These are phyloP conservation scores for Tuctoria greenei DNA, from an alignment of 176 grass and related monocot species.

Conservation along the genomic window DNA sequence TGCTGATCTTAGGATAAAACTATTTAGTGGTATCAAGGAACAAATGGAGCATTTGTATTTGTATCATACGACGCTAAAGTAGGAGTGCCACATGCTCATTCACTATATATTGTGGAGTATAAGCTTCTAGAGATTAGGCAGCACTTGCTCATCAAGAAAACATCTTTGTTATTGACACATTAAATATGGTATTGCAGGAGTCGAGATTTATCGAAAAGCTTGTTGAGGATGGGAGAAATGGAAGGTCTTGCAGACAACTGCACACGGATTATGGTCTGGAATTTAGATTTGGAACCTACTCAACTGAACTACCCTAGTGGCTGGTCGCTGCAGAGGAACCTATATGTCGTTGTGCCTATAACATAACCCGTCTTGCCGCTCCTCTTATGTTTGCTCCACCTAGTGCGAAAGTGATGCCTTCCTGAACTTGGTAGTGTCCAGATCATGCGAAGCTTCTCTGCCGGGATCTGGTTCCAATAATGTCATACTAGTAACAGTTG, in stretches of 20 bases:
- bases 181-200: conserved; percentile 56
- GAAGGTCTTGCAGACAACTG: conserved; percentile 87
- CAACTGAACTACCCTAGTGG: conserved; percentile 56
- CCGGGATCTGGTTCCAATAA: conserved; percentile 53
- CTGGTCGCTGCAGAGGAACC: conserved; percentile 71
- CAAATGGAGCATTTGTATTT: not conserved
- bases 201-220: conserved; percentile 81
- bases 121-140: conserved; percentile 1
- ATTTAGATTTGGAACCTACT: conserved; percentile 58
- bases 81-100: not conserved
- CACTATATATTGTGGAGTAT: conserved; percentile 17
- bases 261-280: conserved; percentile 82
- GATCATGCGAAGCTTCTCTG: conserved; percentile 64
- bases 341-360: conserved; percentile 53
- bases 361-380: conserved; percentile 43
- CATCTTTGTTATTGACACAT: conserved; percentile 31
- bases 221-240: conserved; percentile 90
- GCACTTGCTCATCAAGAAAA: not conserved
- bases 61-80: not conserved
- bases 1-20: not conserved
- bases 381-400: conserved; percentile 32
- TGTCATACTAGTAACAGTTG: conserved; percentile 55
- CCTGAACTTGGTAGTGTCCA: conserved; percentile 63
- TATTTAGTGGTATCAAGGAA: not conserved
- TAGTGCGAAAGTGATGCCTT: conserved; percentile 48